Evolutionary conservation across 148 eudicot species (phyloP).

Genomic region (Rhododendron ferrugineum): DNA sequence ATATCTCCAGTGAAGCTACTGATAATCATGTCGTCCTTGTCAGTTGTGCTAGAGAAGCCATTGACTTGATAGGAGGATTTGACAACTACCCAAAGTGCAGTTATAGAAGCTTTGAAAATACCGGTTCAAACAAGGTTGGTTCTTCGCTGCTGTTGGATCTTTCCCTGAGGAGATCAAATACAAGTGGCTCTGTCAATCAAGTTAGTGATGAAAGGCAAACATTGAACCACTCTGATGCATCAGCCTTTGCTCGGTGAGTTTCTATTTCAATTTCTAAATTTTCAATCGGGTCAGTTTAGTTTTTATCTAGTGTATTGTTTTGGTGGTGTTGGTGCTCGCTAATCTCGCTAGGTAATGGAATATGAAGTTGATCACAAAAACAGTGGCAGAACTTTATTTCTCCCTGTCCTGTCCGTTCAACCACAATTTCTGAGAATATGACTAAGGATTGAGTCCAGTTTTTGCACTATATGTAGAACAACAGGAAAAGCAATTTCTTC

Average conservation of each 20-base stretch:
- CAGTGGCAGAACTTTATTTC: not conserved
- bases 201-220: slow-evolving; percentile 33
- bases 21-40: slow-evolving; percentile 12
- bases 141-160: slow-evolving; percentile 58
- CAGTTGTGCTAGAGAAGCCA: slow-evolving; percentile 51
- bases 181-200: slow-evolving; percentile 33
- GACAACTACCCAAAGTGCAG: slow-evolving; percentile 31
- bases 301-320: not conserved
- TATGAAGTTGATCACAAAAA: not conserved
- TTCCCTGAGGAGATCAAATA: slow-evolving; percentile 57
- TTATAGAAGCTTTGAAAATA: slow-evolving; percentile 22
- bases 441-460: not conserved
- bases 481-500: not conserved
- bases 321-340: not conserved
- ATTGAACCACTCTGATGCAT: slow-evolving; percentile 71
- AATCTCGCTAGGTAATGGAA: not conserved
- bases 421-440: not conserved
- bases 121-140: slow-evolving; percentile 30
- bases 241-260: slow-evolving; percentile 76
- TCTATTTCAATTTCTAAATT: not conserved
- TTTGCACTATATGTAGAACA: not conserved
- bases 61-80: slow-evolving; percentile 78
- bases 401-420: not conserved
- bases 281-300: not conserved
- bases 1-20: slow-evolving; percentile 18